Base-by-base conservation (phyloP, 495 filamentous ascomycete genomes). In the Annulohypoxylon stygium region DNA sequence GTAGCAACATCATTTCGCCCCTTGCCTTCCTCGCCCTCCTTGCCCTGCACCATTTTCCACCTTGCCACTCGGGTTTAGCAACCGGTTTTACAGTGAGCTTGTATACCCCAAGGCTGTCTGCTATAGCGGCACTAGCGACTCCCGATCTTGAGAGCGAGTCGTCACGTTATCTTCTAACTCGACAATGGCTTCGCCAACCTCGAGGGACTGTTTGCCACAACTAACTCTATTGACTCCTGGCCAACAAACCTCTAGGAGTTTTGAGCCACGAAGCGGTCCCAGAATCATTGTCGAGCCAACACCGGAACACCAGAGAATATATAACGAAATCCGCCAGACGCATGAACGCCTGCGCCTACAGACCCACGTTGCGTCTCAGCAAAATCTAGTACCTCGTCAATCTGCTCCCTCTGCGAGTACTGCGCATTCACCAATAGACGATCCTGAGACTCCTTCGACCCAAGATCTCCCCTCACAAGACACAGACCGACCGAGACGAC, bases 241-340 rank as follows among this genome's bases (percentile, higher is more conserved):
- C 7, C 65, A 74, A 23, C 65, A 74, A n/a, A 14, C 36, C 9
- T 51, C 61, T 26, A 69, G 48, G 20, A 14, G 47, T 45, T 57
- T 14, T 41, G 70, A 69, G 23, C n/a, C 59, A 37, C 74, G 63
- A n/a, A 74, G 59, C 51, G 37, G 16, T 11, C 12, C n/a, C 12
- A 70, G 65, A 50, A 71, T 78, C 37, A 48, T 78, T 48, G 73
- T 79, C 25, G 68, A 73, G 6, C 78, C 78, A 7, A 82, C 72
- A 2, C 53, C 25, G 2, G 79, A 83, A 37, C 76, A 74, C 6
- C 83, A 84, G 64, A 70, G 61, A 3, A 64, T 80, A 4, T 85
- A 83, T 58, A 79, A 82, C 60, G 64, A 76, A 9, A 79, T 74
- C 37, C 73, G 77, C 4, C 53, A 72, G 50, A 59, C 71, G 11